Percentiles rank a stretch among this genome's conserved stretches.
Evolutionary conservation across 2,329 filamentous ascomycete genomes (phyloP).

Genomic region (Aspergillus costaricaensis): DNA sequence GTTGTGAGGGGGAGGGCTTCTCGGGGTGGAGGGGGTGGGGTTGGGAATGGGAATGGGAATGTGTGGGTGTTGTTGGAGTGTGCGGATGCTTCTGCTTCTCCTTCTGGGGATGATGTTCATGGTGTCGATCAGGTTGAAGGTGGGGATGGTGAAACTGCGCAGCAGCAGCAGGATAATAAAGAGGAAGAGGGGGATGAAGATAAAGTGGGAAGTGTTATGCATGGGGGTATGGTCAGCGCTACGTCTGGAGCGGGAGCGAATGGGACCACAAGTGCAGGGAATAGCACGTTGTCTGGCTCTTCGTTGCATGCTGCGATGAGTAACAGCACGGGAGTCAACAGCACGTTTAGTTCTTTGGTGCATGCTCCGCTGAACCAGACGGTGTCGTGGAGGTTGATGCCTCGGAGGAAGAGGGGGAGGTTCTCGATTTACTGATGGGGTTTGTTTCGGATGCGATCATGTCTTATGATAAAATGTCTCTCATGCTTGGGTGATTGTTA

Average conservation of each 20-base stretch:
- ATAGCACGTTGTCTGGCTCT: no score
- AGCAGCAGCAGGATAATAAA: neutral
- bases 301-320: neutral
- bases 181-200: no score
- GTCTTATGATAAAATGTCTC: neutral
- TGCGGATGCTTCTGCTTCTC: neutral
- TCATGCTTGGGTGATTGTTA: neutral
- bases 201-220: neutral
- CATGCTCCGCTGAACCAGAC: neutral
- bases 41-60: conserved; percentile 18
- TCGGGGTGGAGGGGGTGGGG: conserved; percentile 19
- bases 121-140: no score
- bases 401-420: neutral
- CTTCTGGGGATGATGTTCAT: conserved; percentile 2
- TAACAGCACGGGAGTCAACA: neutral
- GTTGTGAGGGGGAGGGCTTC: no score
- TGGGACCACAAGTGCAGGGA: neutral
- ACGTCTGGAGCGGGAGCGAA: neutral
- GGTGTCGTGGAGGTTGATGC: neutral
- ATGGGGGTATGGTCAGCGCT: neutral
- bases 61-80: conserved; percentile 38
- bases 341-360: neutral
- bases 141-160: neutral
- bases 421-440: neutral
- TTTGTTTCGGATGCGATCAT: neutral